Conservation (phyloP, 495 filamentous ascomycete species). For the Chlorociboria aeruginascens region DNA sequence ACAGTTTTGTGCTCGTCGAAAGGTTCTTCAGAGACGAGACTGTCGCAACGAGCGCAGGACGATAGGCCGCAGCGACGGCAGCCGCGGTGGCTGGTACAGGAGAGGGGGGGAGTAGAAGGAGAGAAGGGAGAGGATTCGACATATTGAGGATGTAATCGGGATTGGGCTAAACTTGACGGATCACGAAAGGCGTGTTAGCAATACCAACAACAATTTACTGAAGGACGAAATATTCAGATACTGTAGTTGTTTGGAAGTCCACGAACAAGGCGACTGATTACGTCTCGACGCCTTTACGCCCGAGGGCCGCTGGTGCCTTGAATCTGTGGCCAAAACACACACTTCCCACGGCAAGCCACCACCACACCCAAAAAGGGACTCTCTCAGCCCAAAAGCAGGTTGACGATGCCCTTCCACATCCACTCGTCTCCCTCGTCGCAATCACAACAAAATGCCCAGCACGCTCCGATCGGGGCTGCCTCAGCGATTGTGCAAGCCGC, state of each 20-base stretch:
- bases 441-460: constrained; percentile 10
- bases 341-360: background rate
- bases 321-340: too few relatives aligned
- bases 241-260: too few relatives aligned
- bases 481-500: constrained; percentile 28
- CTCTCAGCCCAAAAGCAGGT: background rate
- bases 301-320: too few relatives aligned
- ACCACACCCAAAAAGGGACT: background rate
- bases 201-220: too few relatives aligned
- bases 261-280: too few relatives aligned
- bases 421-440: constrained; percentile 11
- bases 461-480: constrained; percentile 11
- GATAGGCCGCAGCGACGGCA: constrained; percentile 43
- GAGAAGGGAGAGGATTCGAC: constrained; percentile 26
- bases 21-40: constrained; percentile 32
- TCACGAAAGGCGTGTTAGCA: too few relatives aligned
- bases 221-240: too few relatives aligned
- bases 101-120: constrained; percentile 46
- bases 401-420: constrained; percentile 10
- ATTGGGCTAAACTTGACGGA: too few relatives aligned
- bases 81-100: constrained; percentile 33
- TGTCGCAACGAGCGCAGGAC: constrained; percentile 35
- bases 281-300: too few relatives aligned
- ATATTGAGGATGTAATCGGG: constrained; percentile 4
- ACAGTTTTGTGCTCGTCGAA: constrained; percentile 29